phyloP scores from a whole-genome alignment of 2,329 filamentous ascomycete species.

The Thermothelomyces thermophilus region DNA sequence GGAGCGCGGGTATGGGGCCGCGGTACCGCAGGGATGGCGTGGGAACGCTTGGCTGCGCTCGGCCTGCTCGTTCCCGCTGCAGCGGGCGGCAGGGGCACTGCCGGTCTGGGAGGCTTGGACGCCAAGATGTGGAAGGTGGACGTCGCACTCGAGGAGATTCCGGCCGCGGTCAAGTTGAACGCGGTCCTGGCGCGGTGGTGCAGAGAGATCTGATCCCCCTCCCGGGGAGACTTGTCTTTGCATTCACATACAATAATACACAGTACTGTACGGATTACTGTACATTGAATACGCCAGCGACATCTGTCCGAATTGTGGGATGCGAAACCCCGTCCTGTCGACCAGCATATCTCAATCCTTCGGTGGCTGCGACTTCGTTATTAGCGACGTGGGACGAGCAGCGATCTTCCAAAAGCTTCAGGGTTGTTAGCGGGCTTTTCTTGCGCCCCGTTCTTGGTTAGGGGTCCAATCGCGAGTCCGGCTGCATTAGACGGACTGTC shows the following conservation, averaged over 20 bases:
- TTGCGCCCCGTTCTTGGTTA: not conserved
- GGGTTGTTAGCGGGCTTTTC: not conserved
- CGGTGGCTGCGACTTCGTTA: not conserved
- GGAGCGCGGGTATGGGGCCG: constrained; percentile 67
- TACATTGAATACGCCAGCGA: not conserved
- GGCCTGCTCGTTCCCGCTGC: constrained; percentile 63
- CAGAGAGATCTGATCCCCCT: constrained; percentile 54
- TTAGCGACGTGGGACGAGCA: not conserved
- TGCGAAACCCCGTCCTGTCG: not conserved
- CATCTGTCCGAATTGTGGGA: not conserved
- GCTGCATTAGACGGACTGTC: not conserved
- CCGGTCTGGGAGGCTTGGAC: constrained; percentile 49
- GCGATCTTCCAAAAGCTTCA: not conserved
- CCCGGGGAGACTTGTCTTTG: not conserved
- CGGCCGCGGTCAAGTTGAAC: constrained; percentile 51
- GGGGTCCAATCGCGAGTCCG: not conserved
- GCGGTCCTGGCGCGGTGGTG: constrained; percentile 67
- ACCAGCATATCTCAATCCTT: not conserved
- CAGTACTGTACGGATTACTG: no score
- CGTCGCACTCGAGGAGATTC: constrained; percentile 72
- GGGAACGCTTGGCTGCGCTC: constrained; percentile 66
- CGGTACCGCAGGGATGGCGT: constrained; percentile 64
- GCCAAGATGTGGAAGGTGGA: constrained; percentile 69
- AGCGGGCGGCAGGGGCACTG: constrained; percentile 25
- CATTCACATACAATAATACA: not conserved